These are phyloP conservation scores for Gracilaria vermiculophylla DNA, from an alignment of 23 red algal species.

Conservation along the genomic window DNA sequence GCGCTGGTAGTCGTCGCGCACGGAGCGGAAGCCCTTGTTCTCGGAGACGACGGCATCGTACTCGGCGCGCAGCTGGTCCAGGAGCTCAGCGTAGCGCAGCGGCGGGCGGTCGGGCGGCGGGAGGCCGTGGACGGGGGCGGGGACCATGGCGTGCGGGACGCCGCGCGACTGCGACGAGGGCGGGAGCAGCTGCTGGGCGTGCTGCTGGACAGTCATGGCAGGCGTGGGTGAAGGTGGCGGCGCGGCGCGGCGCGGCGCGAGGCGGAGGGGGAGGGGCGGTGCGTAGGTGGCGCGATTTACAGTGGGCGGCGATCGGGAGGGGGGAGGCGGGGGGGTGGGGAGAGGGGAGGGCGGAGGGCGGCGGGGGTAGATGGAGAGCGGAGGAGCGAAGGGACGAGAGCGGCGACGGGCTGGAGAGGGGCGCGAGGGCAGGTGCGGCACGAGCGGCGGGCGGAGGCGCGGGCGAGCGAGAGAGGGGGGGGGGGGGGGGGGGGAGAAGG, in stretches of 20 bases:
- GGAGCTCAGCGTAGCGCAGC: constrained; percentile 32
- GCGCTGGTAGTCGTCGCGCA: constrained; percentile 58
- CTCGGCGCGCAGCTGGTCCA: constrained; percentile 51
- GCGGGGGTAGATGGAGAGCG: too few species aligned
- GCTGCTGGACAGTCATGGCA: too few species aligned
- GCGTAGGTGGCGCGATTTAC: too few species aligned
- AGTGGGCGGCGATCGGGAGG: too few species aligned
- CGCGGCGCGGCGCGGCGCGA: too few species aligned
- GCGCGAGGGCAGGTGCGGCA: background rate
- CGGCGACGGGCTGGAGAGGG: background rate
- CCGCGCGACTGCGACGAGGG: background rate
- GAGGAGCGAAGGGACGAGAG: background rate
- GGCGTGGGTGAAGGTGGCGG: too few species aligned
- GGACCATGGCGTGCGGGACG: background rate
- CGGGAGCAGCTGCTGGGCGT: background rate
- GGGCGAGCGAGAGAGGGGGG: background rate
- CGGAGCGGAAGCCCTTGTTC: constrained; percentile 21
- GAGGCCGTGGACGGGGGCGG: background rate
- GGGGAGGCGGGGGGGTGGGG: too few species aligned
- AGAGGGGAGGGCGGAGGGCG: too few species aligned
- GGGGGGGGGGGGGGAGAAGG: background rate
- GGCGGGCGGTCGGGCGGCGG: background rate
- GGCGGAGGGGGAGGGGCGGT: too few species aligned
- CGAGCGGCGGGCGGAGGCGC: too few species aligned
- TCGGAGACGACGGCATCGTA: constrained; percentile 48